A percentile compares a stretch with the other conserved stretches of the same genome.
phyloP scores from a whole-genome alignment of 129 eudicot species.

The Saussurea involucrata region DNA sequence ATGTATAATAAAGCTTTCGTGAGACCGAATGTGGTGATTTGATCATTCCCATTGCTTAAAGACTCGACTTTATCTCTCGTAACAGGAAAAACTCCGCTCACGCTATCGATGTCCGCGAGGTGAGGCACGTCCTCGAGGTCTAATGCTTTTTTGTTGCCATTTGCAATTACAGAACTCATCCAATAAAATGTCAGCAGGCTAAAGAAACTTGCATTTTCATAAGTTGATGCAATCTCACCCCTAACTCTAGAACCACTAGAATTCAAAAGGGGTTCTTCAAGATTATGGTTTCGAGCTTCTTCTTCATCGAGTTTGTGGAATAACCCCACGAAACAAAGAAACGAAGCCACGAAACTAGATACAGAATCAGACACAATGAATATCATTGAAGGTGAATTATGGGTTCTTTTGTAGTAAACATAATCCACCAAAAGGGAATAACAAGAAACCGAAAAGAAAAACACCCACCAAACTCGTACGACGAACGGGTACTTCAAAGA shows the following conservation, averaged over 20 bases:
- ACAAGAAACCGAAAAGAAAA: conserved; percentile 51
- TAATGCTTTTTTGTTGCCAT: conserved; percentile 59
- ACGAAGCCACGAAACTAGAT: conserved; percentile 42
- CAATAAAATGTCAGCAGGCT: conserved; percentile 72
- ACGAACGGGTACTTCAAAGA: conserved; percentile 47
- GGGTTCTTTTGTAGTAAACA: conserved; percentile 31
- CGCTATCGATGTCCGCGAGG: conserved; percentile 51
- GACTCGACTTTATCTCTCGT: conserved; percentile 40
- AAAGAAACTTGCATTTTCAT: conserved; percentile 49
- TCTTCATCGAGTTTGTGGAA: conserved; percentile 39
- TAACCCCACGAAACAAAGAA: conserved; percentile 57
- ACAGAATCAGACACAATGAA: conserved; percentile 58
- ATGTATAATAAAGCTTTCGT: conserved; percentile 59
- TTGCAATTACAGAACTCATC: conserved; percentile 55
- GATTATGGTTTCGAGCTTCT: conserved; percentile 24
- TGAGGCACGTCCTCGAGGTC: conserved; percentile 87
- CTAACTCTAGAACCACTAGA: conserved; percentile 29
- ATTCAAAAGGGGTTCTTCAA: conserved; percentile 73
- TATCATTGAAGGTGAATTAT: conserved; percentile 12
- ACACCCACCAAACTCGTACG: conserved; percentile 71
- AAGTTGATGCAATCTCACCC: conserved; percentile 54
- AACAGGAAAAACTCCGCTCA: conserved; percentile 40
- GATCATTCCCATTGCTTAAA: conserved; percentile 6
- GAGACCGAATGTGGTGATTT: conserved; percentile 57
- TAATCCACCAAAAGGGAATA: conserved; percentile 54